Conservation (phyloP, 1,284 basidiomycete species). For the Rhizoctonia solani region DNA sequence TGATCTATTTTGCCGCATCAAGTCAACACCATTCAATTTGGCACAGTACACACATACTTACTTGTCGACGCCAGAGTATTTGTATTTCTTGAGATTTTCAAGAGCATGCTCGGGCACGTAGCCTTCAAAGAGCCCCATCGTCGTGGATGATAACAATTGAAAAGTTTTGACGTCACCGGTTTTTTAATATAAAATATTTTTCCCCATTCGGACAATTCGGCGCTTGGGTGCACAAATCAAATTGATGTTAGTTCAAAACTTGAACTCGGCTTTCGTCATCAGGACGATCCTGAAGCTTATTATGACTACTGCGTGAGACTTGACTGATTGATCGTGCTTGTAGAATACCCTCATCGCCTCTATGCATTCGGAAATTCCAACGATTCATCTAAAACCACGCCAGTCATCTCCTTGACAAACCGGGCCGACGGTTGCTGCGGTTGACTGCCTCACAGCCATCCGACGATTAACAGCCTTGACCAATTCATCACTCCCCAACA, state of each 20-base stretch:
- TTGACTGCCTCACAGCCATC: neutral
- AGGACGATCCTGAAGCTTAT: too few species aligned
- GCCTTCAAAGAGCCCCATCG: constrained; percentile 19
- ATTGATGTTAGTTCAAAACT: neutral
- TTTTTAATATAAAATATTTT: neutral
- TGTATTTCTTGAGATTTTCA: constrained; percentile 56
- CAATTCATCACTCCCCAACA: too few species aligned
- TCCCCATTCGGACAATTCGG: neutral
- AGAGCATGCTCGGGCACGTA: constrained; percentile 49
- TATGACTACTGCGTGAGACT: too few species aligned
- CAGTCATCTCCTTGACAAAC: too few species aligned
- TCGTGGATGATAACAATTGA: neutral
- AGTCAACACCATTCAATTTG: neutral
- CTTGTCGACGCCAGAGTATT: constrained; percentile 59
- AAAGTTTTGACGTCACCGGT: constrained; percentile 29
- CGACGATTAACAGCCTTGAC: neutral
- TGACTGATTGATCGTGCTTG: too few species aligned
- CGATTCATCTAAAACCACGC: too few species aligned
- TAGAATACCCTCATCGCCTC: too few species aligned
- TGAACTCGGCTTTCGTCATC: neutral
- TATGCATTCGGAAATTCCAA: too few species aligned
- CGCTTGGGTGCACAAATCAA: neutral
- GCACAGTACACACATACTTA: constrained; percentile 43
- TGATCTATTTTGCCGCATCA: constrained; percentile 55
- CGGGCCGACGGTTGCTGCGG: neutral